These are phyloP conservation scores for Chalciporus pseudorubinellus DNA, from an alignment of 768 basidiomycete genomes.

Conservation along the genomic window DNA sequence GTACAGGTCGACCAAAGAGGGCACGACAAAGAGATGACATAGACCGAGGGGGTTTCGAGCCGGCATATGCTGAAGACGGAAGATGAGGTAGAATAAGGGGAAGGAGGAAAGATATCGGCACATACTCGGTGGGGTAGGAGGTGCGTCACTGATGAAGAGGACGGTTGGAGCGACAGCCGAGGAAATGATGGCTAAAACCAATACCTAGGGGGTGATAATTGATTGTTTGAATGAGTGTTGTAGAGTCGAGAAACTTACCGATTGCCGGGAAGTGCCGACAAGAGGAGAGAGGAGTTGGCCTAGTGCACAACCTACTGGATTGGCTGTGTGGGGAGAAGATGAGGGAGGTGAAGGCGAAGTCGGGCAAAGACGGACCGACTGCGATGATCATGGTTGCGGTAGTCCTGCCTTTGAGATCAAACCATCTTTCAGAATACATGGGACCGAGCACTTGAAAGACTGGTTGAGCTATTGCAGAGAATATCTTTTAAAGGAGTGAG, in stretches of 20 bases:
- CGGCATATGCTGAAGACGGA: slow-evolving; percentile 56
- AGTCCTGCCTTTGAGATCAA: slow-evolving; percentile 69
- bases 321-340: slow-evolving; percentile 47
- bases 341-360: not conserved
- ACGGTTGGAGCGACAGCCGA: slow-evolving; percentile 58
- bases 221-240: slow-evolving; percentile 25
- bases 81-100: slow-evolving; percentile 5
- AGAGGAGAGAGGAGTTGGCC: slow-evolving; percentile 73
- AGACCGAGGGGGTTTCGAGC: slow-evolving; percentile 55
- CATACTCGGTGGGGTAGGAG: slow-evolving; percentile 79
- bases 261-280: slow-evolving; percentile 49
- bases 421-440: slow-evolving; percentile 83
- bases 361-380: slow-evolving; percentile 32
- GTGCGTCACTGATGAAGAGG: slow-evolving; percentile 56
- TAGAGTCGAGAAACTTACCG: slow-evolving; percentile 42
- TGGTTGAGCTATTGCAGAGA: slow-evolving; percentile 65
- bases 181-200: slow-evolving; percentile 69
- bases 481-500: slow-evolving; percentile 39
- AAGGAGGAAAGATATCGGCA: not conserved
- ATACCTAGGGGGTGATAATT: slow-evolving; percentile 42
- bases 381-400: slow-evolving; percentile 68
- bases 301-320: slow-evolving; percentile 70
- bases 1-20: slow-evolving; percentile 43
- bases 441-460: slow-evolving; percentile 77
- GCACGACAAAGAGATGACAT: slow-evolving; percentile 53